Conservation (phyloP, 257 asterid genomes). For the Nicotiana sylvestris region DNA sequence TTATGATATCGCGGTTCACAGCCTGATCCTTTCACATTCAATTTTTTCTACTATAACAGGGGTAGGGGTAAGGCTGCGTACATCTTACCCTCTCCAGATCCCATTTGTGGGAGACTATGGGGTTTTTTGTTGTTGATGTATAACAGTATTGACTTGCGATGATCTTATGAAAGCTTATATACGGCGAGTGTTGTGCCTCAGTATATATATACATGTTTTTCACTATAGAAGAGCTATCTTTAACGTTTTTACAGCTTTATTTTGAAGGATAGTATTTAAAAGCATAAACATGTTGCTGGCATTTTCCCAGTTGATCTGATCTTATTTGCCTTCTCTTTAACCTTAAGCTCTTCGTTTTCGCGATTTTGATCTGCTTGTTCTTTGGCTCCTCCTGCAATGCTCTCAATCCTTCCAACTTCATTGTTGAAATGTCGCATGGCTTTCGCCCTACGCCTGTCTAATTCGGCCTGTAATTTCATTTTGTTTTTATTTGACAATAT, state of each 20-base stretch:
- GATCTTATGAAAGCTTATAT: not conserved
- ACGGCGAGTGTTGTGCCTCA: not conserved
- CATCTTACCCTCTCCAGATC: no score
- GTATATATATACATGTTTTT: not conserved
- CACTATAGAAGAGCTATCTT: not conserved
- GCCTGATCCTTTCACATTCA: not conserved
- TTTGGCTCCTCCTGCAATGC: conserved; percentile 49
- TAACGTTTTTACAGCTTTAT: not conserved
- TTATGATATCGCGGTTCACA: not conserved
- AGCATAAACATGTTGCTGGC: conserved; percentile 66
- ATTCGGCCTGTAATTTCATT: conserved; percentile 50
- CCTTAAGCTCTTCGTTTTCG: conserved; percentile 58
- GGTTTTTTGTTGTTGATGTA: no score
- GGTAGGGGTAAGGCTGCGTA: no score
- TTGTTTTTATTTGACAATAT: not conserved
- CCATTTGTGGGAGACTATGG: no score
- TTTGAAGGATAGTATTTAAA: conserved; percentile 26
- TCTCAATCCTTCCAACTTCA: conserved; percentile 41
- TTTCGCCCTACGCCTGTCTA: conserved; percentile 53
- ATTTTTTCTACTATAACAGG: not conserved
- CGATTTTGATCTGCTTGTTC: conserved; percentile 53
- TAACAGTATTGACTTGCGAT: not conserved
- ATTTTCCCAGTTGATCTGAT: conserved; percentile 71
- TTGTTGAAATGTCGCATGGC: conserved; percentile 32
- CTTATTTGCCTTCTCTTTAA: conserved; percentile 58